Evolutionary conservation across 441 rosid species (phyloP).

Genomic region (Adansonia grandidieri): DNA sequence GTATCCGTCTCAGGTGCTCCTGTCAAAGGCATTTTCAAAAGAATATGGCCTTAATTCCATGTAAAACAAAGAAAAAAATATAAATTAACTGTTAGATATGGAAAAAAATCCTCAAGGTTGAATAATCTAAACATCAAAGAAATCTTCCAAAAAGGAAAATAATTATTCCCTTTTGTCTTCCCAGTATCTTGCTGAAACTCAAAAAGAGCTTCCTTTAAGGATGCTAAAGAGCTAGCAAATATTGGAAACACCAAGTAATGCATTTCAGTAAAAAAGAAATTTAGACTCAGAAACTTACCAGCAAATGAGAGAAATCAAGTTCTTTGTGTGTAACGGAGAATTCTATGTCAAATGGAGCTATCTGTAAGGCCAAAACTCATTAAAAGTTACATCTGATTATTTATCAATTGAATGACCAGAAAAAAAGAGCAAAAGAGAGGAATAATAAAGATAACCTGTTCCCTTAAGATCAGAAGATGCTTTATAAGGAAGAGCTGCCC

Average conservation of each 20-base stretch:
- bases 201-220: background rate
- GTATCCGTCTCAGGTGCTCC: conserved; percentile 94
- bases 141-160: background rate
- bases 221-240: background rate
- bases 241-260: conserved; percentile 13
- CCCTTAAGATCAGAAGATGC: conserved; percentile 88
- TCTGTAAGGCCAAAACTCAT: conserved; percentile 52
- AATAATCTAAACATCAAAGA: conserved; percentile 22
- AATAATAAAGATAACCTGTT: conserved; percentile 63
- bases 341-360: conserved; percentile 96
- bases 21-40: conserved; percentile 32
- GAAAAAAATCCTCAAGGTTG: conserved; percentile 14
- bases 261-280: conserved; percentile 18
- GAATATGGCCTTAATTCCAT: background rate
- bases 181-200: conserved; percentile 6
- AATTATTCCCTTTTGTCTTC: background rate
- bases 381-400: conserved; percentile 17
- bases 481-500: conserved; percentile 94
- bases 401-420: conserved; percentile 25
- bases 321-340: conserved; percentile 96
- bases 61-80: conserved; percentile 8
- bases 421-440: conserved; percentile 28
- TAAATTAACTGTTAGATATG: background rate
- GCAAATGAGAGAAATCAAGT: conserved; percentile 94
- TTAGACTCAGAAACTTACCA: conserved; percentile 67